These are phyloP conservation scores for Mycena epipterygia DNA, from an alignment of 768 basidiomycete genomes.

Conservation along the genomic window DNA sequence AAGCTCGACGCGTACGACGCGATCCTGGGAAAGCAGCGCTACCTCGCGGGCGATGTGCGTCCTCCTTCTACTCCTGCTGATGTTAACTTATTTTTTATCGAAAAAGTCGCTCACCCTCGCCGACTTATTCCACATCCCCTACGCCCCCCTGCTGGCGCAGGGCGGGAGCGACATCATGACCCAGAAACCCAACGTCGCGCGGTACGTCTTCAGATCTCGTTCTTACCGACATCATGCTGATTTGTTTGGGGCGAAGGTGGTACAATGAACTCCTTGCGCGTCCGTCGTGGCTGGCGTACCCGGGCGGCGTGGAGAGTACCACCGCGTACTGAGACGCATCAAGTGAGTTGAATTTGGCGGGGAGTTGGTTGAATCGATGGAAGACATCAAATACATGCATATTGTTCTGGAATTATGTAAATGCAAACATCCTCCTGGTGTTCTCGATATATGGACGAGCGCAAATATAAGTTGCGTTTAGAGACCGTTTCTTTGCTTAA, in stretches of 20 bases:
- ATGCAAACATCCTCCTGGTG: too few relatives aligned
- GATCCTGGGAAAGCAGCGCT: constrained; percentile 68
- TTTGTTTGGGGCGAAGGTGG: background rate
- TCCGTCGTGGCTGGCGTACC: background rate
- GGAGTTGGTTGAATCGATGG: too few relatives aligned
- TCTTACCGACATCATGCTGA: too few relatives aligned
- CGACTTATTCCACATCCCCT: constrained; percentile 25
- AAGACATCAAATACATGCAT: too few relatives aligned
- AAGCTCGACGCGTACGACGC: constrained; percentile 68
- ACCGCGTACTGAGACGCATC: background rate
- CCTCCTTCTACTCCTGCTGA: background rate
- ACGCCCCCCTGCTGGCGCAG: constrained; percentile 40
- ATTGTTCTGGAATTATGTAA: too few relatives aligned
- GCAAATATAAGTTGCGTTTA: too few relatives aligned
- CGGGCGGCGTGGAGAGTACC: background rate
- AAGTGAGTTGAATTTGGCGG: too few relatives aligned
- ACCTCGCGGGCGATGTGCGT: constrained; percentile 67
- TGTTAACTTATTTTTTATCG: too few relatives aligned
- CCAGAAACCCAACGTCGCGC: constrained; percentile 58
- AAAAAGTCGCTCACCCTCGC: background rate
- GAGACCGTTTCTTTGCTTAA: too few relatives aligned
- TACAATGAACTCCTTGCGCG: constrained; percentile 4
- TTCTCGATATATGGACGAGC: too few relatives aligned
- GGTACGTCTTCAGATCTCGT: constrained; percentile 42
- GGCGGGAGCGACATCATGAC: constrained; percentile 43